A percentile compares a stretch with the other conserved stretches of the same genome.
Conservation (phyloP, 2,329 filamentous ascomycete species). For the Sporothrix inflata region DNA sequence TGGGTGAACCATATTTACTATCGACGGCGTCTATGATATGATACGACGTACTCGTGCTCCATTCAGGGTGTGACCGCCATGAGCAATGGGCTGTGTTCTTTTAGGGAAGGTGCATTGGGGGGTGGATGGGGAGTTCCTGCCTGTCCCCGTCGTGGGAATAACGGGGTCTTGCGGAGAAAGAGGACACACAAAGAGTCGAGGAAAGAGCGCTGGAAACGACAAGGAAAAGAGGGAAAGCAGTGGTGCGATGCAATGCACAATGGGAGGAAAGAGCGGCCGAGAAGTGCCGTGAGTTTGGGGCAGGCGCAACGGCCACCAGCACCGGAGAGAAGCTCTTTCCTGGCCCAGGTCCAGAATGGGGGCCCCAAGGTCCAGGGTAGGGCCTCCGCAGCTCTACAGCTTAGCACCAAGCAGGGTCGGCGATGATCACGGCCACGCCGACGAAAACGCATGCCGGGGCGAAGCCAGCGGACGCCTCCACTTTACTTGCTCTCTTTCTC, state of each 20-base stretch:
- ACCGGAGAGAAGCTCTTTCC: too few relatives aligned
- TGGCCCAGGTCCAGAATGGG: too few relatives aligned
- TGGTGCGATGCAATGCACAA: background rate
- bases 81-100: background rate
- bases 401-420: background rate
- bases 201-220: background rate
- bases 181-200: background rate
- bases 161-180: too few relatives aligned
- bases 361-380: background rate
- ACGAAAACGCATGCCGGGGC: background rate
- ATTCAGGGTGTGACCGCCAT: background rate
- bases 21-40: background rate
- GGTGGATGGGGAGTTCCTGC: background rate
- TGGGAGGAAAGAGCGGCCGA: too few relatives aligned
- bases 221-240: background rate
- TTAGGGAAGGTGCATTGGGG: background rate
- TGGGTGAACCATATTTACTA: background rate
- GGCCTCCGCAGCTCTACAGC: background rate
- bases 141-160: background rate
- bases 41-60: background rate
- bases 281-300: too few relatives aligned
- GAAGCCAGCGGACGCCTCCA: background rate
- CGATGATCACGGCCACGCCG: background rate
- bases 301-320: too few relatives aligned
- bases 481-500: background rate